Evolutionary conservation across 805 yeast species (phyloP).

Genomic region (Martiniozyma abietophila): DNA sequence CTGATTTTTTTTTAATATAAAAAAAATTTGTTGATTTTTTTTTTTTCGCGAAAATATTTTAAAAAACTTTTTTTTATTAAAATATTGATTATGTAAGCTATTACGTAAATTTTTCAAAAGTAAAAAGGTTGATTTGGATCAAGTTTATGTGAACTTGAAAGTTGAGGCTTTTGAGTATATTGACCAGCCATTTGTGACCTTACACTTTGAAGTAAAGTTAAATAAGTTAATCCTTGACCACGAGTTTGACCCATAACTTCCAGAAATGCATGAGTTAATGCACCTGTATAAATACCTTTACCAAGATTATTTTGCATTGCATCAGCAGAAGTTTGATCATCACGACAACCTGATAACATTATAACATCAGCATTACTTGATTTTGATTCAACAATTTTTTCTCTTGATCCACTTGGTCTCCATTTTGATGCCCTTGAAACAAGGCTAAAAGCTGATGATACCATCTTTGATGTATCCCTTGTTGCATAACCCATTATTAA

Average conservation of each 20-base stretch:
- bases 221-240: conserved; percentile 46
- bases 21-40: too few relatives aligned
- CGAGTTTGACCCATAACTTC: conserved; percentile 46
- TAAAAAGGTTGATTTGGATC: conserved; percentile 40
- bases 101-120: too few relatives aligned
- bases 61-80: too few relatives aligned
- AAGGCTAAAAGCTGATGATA: conserved; percentile 30
- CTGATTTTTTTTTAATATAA: too few relatives aligned
- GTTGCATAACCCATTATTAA: conserved; percentile 51
- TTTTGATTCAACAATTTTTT: conserved; percentile 43
- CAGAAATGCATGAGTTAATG: conserved; percentile 75
- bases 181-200: conserved; percentile 51
- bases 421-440: conserved; percentile 26
- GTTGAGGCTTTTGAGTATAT: conserved; percentile 77
- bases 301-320: conserved; percentile 60
- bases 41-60: too few relatives aligned
- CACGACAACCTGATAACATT: conserved; percentile 74
- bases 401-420: conserved; percentile 23
- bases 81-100: too few relatives aligned
- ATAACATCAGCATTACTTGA: conserved; percentile 72
- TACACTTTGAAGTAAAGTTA: conserved; percentile 62
- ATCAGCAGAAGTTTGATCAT: conserved; percentile 77
- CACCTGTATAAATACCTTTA: conserved; percentile 74
- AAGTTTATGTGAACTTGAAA: conserved; percentile 74
- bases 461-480: conserved; percentile 41